phyloP scores from a whole-genome alignment of 345 rosid species.

The Citrus medica region DNA sequence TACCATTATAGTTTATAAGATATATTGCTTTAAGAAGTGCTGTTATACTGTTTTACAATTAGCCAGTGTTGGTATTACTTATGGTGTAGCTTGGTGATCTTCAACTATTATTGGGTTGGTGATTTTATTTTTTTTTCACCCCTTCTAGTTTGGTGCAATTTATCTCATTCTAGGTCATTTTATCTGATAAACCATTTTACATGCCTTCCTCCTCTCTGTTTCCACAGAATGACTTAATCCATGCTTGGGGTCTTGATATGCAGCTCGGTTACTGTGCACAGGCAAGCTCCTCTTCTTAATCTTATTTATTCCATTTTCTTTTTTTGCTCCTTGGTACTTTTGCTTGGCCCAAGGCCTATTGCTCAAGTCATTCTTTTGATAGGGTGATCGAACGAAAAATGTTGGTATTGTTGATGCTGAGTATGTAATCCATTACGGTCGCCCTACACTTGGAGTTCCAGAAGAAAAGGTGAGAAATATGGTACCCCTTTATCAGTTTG shows the following conservation, averaged over 20 bases:
- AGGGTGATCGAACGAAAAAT: constrained; percentile 61
- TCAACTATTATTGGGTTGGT: not conserved
- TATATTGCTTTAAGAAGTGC: not conserved
- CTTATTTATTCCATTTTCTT: not conserved
- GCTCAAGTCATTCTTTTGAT: constrained; percentile 13
- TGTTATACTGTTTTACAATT: not conserved
- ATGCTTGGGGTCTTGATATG: constrained; percentile 74
- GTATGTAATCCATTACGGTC: constrained; percentile 54
- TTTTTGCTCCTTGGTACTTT: not conserved
- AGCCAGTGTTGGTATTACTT: not conserved
- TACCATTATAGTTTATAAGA: not conserved
- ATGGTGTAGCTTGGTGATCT: not conserved
- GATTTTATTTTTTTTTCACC: not conserved
- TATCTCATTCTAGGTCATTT: not conserved
- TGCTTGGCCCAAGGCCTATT: not conserved
- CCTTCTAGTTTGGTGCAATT: not conserved
- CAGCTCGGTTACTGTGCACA: constrained; percentile 70
- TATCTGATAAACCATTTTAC: not conserved
- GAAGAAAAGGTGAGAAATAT: constrained; percentile 30
- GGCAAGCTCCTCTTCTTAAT: constrained; percentile 32
- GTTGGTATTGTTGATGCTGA: constrained; percentile 71
- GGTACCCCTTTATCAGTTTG: not conserved
- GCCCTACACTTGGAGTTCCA: constrained; percentile 55
- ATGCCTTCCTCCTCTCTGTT: not conserved
- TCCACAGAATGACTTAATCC: constrained; percentile 61